Evolutionary conservation across 73 alveolate species (phyloP).

Genomic region (Durusdinium trenchii): DNA sequence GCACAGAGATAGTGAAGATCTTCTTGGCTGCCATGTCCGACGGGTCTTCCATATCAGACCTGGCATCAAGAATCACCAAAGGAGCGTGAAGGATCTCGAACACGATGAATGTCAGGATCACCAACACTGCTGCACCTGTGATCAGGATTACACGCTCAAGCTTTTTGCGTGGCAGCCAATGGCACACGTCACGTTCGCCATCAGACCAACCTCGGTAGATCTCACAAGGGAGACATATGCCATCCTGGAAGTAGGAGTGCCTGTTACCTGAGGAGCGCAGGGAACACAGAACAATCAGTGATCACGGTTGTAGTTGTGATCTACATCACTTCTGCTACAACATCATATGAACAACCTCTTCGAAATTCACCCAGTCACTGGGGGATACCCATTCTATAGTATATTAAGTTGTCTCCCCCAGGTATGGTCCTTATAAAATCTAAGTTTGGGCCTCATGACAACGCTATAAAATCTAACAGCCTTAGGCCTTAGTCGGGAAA

Average conservation of each 20-base stretch:
- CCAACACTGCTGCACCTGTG: neutral
- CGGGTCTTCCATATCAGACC: neutral
- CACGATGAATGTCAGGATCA: neutral
- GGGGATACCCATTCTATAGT: too few species aligned
- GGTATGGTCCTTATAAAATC: too few species aligned
- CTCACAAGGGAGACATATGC: constrained; percentile 15
- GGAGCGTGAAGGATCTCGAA: constrained; percentile 30
- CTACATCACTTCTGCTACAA: too few species aligned
- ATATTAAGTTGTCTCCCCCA: too few species aligned
- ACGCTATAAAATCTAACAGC: too few species aligned
- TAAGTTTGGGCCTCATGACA: too few species aligned
- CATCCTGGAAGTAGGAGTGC: neutral
- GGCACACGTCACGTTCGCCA: constrained; percentile 12
- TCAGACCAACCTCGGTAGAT: constrained; percentile 17
- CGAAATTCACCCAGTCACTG: too few species aligned
- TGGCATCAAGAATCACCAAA: constrained; percentile 41
- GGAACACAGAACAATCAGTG: too few species aligned
- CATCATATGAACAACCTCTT: too few species aligned
- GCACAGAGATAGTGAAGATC: constrained; percentile 14
- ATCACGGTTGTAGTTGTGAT: too few species aligned
- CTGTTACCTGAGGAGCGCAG: constrained; percentile 5
- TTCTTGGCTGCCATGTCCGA: neutral
- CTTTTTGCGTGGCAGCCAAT: neutral
- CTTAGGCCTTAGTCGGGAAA: too few species aligned
- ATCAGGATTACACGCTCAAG: neutral